Evolutionary conservation across 306 rosid genomes (phyloP).

Genomic region (Herpetospermum pedunculosum): DNA sequence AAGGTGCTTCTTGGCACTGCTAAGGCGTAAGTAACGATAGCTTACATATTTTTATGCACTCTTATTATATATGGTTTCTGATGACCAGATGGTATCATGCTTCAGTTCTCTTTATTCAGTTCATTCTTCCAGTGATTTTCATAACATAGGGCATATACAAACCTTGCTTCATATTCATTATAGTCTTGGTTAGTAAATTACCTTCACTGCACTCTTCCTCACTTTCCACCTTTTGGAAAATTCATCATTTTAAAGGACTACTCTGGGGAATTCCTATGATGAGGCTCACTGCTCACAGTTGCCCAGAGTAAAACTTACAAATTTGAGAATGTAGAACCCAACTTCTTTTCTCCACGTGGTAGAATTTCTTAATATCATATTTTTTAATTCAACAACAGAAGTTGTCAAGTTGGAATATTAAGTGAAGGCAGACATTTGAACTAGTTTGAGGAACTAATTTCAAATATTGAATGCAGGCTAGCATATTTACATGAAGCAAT

Average conservation of each 20-base stretch:
- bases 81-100: background rate
- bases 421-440: background rate
- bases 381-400: background rate
- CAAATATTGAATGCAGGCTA: conserved; percentile 46
- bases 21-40: conserved; percentile 60
- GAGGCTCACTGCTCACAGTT: background rate
- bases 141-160: too few species aligned
- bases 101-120: background rate
- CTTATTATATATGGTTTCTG: background rate
- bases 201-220: background rate
- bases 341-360: background rate
- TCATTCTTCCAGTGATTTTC: background rate
- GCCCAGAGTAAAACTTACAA: background rate
- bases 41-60: background rate
- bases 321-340: background rate
- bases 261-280: background rate
- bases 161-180: background rate
- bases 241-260: background rate
- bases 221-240: background rate
- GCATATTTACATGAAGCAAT: conserved; percentile 92
- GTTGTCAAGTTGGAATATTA: background rate
- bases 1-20: conserved; percentile 86
- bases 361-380: background rate
- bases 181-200: background rate
- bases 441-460: conserved; percentile 1